Conservation (phyloP, 306 rosid genomes). For the Clitoria ternatea region DNA sequence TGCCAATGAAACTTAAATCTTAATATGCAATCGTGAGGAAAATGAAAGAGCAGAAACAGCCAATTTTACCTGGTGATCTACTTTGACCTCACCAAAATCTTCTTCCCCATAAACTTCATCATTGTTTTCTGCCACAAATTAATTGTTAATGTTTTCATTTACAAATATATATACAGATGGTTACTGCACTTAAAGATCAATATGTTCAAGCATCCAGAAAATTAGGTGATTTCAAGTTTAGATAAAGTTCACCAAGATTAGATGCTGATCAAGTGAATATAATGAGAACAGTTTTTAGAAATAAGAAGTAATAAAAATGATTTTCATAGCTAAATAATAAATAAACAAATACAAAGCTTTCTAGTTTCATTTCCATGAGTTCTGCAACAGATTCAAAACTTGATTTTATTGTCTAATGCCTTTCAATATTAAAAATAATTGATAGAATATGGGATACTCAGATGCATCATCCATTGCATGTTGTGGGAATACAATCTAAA, state of each 20-base stretch:
- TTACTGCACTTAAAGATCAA: conserved; percentile 16
- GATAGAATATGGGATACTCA: no score
- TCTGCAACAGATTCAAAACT: conserved; percentile 4
- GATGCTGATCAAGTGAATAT: neutral
- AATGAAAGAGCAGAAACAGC: neutral
- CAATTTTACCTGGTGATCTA: conserved; percentile 78
- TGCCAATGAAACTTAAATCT: conserved; percentile 27
- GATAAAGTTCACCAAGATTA: neutral
- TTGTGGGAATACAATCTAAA: no score
- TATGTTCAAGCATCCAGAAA: conserved; percentile 1
- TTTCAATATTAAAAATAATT: no score
- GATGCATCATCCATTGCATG: no score
- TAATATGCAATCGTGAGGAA: neutral
- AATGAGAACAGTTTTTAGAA: neutral
- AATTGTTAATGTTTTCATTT: conserved; percentile 1
- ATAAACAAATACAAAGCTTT: neutral
- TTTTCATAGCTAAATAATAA: neutral
- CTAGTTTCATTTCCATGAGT: neutral
- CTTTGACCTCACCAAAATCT: conserved; percentile 81
- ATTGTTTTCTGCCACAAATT: conserved; percentile 54
- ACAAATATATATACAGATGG: conserved; percentile 12
- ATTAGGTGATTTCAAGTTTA: neutral
- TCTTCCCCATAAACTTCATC: conserved; percentile 54
- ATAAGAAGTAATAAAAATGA: neutral
- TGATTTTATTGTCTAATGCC: neutral